phyloP scores from a whole-genome alignment of 805 yeast genomes.

The Naumovozyma dairenensis region DNA sequence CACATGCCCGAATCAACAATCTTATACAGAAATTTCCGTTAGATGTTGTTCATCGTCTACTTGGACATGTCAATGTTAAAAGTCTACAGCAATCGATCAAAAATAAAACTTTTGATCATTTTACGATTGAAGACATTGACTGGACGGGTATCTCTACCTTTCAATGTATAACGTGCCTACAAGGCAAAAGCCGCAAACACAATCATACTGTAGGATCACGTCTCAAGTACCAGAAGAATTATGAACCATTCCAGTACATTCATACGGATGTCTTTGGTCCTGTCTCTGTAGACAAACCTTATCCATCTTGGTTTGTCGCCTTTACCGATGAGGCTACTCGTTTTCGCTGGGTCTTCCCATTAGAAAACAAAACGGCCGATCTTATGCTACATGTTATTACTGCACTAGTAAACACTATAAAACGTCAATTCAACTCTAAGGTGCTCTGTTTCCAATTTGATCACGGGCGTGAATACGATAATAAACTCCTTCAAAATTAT shows the following conservation, averaged over 20 bases:
- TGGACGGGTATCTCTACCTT: constrained; percentile 11
- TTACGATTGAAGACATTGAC: background rate
- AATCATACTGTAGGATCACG: constrained; percentile 5
- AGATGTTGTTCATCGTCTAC: background rate
- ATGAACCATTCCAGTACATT: constrained; percentile 5
- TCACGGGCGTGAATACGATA: constrained; percentile 8
- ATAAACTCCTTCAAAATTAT: background rate
- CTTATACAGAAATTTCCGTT: background rate
- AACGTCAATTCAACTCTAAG: constrained; percentile 1
- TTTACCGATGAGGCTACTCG: constrained; percentile 9
- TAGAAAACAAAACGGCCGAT: constrained; percentile 1
- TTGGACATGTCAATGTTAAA: constrained; percentile 3
- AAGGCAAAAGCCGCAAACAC: constrained; percentile 4
- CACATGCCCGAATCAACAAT: background rate
- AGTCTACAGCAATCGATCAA: background rate
- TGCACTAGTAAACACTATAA: background rate
- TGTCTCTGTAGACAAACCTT: constrained; percentile 1
- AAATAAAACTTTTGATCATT: background rate
- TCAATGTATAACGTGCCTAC: constrained; percentile 7
- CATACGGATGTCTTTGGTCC: constrained; percentile 10
- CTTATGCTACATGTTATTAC: constrained; percentile 1
- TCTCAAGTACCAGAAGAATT: constrained; percentile 2
- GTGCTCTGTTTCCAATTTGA: constrained; percentile 6
- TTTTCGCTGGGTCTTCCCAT: constrained; percentile 6
- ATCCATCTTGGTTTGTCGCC: constrained; percentile 5